phyloP scores from a whole-genome alignment of 1,284 basidiomycete species.

The Leccinum olivaceoglutinosum region DNA sequence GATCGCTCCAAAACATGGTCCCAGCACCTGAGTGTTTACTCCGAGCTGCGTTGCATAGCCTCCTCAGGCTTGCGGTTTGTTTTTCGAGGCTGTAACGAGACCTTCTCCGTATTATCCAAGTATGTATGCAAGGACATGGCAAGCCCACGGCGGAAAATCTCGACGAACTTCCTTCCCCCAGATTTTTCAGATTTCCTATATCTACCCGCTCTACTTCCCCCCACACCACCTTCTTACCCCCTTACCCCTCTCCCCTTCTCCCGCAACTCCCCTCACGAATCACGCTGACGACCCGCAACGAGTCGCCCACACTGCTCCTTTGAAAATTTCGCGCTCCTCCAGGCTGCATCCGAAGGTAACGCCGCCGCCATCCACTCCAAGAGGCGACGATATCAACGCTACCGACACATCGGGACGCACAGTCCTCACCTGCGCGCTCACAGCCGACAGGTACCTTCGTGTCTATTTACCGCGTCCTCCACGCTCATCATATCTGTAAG shows the following conservation, averaged over 20 bases:
- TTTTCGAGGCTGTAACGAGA: slow-evolving; percentile 25
- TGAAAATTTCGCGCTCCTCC: slow-evolving; percentile 48
- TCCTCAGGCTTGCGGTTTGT: no score
- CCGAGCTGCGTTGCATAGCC: no score
- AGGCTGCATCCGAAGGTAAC: slow-evolving; percentile 53
- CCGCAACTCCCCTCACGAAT: slow-evolving; percentile 19
- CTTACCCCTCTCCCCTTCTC: background rate
- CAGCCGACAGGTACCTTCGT: slow-evolving; percentile 55
- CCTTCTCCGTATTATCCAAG: slow-evolving; percentile 26
- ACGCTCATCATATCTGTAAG: slow-evolving; percentile 29
- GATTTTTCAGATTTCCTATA: slow-evolving; percentile 11
- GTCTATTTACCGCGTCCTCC: background rate
- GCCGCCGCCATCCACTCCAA: slow-evolving; percentile 47
- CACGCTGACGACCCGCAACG: slow-evolving; percentile 28
- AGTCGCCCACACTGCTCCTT: slow-evolving; percentile 36
- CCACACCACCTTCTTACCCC: background rate
- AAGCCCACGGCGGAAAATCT: background rate
- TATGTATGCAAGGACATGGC: slow-evolving; percentile 19
- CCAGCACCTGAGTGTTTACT: no score
- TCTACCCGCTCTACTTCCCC: slow-evolving; percentile 12
- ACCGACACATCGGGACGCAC: slow-evolving; percentile 55
- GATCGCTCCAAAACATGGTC: no score
- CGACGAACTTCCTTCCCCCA: slow-evolving; percentile 4
- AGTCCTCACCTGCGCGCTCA: slow-evolving; percentile 59
- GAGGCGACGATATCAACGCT: slow-evolving; percentile 64